These are phyloP conservation scores for Juncus effusus DNA, from an alignment of 176 grass and related monocot genomes.

Conservation along the genomic window DNA sequence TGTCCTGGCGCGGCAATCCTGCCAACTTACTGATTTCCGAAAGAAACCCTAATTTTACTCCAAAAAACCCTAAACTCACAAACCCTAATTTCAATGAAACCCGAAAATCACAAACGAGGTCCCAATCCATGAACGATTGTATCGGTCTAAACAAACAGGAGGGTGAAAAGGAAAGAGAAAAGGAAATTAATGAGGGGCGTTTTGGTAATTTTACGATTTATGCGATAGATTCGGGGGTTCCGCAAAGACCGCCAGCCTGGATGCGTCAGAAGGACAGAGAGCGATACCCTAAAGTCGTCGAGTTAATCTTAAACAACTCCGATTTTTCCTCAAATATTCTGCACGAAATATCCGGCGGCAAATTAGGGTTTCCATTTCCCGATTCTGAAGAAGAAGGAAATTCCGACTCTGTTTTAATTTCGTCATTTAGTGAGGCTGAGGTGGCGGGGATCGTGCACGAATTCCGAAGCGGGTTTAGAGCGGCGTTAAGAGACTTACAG, in stretches of 20 bases:
- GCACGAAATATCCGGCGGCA: conserved; percentile 74
- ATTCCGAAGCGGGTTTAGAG: conserved; percentile 89
- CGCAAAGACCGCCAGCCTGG: conserved; percentile 68
- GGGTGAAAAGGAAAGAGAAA: conserved; percentile 30
- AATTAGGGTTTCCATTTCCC: conserved; percentile 44
- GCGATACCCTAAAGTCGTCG: conserved; percentile 78
- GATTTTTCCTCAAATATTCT: conserved; percentile 67
- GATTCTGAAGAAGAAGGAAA: conserved; percentile 34
- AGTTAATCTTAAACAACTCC: conserved; percentile 68
- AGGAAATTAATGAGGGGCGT: conserved; percentile 20
- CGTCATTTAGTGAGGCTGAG: conserved; percentile 49
- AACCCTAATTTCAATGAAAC: conserved; percentile 37
- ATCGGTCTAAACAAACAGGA: conserved; percentile 30
- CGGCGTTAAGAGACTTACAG: conserved; percentile 77
- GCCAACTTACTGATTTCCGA: conserved; percentile 81
- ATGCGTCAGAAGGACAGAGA: conserved; percentile 84
- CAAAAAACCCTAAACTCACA: conserved; percentile 13
- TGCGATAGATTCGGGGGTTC: conserved; percentile 86
- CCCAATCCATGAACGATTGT: conserved; percentile 38
- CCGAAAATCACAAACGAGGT: conserved; percentile 46
- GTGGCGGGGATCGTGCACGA: conserved; percentile 53
- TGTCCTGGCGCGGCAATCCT: conserved; percentile 92
- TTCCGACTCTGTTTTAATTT: conserved; percentile 33
- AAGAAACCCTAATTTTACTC: conserved; percentile 34
- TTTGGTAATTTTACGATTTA: conserved; percentile 44